A percentile compares a stretch with the other conserved stretches of the same genome.
phyloP scores from a whole-genome alignment of 768 basidiomycete species.

The Mrakia gelida region DNA sequence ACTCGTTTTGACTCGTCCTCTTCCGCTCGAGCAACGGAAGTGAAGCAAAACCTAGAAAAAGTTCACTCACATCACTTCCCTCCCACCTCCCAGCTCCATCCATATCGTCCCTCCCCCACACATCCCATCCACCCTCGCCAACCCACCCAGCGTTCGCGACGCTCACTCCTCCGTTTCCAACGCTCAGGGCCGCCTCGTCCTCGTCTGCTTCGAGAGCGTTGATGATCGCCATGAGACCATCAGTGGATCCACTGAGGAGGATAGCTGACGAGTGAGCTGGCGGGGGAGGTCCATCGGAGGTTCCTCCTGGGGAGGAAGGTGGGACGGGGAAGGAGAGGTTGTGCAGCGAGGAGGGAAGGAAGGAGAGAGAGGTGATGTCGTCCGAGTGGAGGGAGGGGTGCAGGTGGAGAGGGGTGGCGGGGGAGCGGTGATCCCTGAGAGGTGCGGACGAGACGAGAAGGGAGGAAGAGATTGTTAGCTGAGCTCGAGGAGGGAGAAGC shows the following conservation, averaged over 20 bases:
- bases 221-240: conserved; percentile 64
- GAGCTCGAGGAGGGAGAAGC: background rate
- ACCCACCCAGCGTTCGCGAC: conserved; percentile 68
- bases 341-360: conserved; percentile 45
- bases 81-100: conserved; percentile 87
- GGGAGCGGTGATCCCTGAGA: conserved; percentile 76
- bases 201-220: conserved; percentile 64
- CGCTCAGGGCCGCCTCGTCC: conserved; percentile 74
- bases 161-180: conserved; percentile 67
- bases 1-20: conserved; percentile 49
- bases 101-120: conserved; percentile 93
- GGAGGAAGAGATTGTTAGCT: background rate
- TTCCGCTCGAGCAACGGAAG: no score
- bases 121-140: conserved; percentile 53
- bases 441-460: background rate
- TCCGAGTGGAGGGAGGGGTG: conserved; percentile 89
- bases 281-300: background rate
- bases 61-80: conserved; percentile 40
- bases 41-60: background rate
- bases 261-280: conserved; percentile 32
- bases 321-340: conserved; percentile 35
- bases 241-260: conserved; percentile 78
- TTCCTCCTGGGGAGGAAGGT: conserved; percentile 20
- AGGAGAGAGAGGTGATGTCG: conserved; percentile 75
- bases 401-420: conserved; percentile 62